Percentiles rank a stretch among this genome's conserved stretches.
Conservation (phyloP, 2,329 filamentous ascomycete genomes). For the Microdochium bolleyi region DNA sequence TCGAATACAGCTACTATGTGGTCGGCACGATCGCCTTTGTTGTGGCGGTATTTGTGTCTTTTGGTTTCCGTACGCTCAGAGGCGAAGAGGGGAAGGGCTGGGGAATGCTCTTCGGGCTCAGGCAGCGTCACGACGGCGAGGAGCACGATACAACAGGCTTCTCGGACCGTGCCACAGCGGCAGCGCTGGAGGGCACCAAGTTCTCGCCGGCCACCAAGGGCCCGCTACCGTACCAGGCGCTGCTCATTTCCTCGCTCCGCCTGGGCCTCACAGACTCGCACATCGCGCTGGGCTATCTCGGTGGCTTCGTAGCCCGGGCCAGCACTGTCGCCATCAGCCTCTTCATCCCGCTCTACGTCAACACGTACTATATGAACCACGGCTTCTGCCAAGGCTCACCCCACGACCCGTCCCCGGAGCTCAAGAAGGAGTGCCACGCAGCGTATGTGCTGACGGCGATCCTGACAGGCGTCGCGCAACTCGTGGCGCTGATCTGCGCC, state of each 20-base stretch:
- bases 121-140: constrained; percentile 10
- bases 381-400: constrained; percentile 68
- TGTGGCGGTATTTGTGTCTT: constrained; percentile 67
- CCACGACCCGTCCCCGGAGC: constrained; percentile 57
- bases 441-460: constrained; percentile 86
- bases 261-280: constrained; percentile 69
- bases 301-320: constrained; percentile 88
- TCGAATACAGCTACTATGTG: constrained; percentile 81
- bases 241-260: constrained; percentile 54
- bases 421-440: constrained; percentile 76
- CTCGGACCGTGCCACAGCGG: background rate
- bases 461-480: constrained; percentile 81
- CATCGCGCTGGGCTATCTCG: constrained; percentile 83
- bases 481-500: constrained; percentile 75
- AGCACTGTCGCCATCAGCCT: constrained; percentile 93
- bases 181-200: background rate
- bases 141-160: constrained; percentile 1
- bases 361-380: constrained; percentile 77
- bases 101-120: constrained; percentile 43
- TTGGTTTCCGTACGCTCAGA: constrained; percentile 61
- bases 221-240: constrained; percentile 48
- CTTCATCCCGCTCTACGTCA: constrained; percentile 89
- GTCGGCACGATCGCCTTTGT: constrained; percentile 66
- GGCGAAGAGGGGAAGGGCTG: constrained; percentile 76
- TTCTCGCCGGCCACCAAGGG: constrained; percentile 1